These are phyloP conservation scores for Melaleuca quinquenervia DNA, from an alignment of 345 rosid species.

Conservation along the genomic window DNA sequence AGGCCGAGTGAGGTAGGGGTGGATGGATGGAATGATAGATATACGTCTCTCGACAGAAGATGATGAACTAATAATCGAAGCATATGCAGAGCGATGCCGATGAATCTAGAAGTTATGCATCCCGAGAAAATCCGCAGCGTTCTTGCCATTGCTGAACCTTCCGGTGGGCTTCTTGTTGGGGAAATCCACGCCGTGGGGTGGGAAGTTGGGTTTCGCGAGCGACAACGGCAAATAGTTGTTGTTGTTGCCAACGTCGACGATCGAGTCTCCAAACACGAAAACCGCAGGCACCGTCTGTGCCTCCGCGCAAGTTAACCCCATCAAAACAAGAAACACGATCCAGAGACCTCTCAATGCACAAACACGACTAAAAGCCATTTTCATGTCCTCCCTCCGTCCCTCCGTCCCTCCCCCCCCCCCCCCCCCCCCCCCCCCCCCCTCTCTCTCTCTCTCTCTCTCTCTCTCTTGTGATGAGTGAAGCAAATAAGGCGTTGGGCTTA, in stretches of 20 bases:
- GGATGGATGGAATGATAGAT: neutral
- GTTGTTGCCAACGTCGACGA: slow-evolving; percentile 50
- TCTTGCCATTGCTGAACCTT: slow-evolving; percentile 54
- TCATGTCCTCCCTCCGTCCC: neutral
- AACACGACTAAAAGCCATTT: neutral
- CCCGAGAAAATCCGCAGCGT: slow-evolving; percentile 37
- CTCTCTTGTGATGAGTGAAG: too few species aligned
- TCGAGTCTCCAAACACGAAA: slow-evolving; percentile 50
- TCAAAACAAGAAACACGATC: neutral
- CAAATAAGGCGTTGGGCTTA: neutral
- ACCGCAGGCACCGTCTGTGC: slow-evolving; percentile 25
- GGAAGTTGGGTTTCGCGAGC: slow-evolving; percentile 30
- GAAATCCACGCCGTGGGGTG: slow-evolving; percentile 43
- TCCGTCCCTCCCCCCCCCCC: too few species aligned
- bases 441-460: neutral
- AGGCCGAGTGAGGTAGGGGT: neutral
- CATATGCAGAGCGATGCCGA: too few species aligned
- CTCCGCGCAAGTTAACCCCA: neutral
- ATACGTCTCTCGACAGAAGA: neutral
- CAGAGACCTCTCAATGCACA: neutral
- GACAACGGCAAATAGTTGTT: slow-evolving; percentile 28
- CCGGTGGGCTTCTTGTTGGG: slow-evolving; percentile 36
- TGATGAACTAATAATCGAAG: neutral
- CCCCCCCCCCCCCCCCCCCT: too few species aligned
- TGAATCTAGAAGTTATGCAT: neutral